Base-by-base conservation (phyloP, 2,329 filamentous ascomycete genomes). In the Neophaeococcomyces mojaviensis region DNA sequence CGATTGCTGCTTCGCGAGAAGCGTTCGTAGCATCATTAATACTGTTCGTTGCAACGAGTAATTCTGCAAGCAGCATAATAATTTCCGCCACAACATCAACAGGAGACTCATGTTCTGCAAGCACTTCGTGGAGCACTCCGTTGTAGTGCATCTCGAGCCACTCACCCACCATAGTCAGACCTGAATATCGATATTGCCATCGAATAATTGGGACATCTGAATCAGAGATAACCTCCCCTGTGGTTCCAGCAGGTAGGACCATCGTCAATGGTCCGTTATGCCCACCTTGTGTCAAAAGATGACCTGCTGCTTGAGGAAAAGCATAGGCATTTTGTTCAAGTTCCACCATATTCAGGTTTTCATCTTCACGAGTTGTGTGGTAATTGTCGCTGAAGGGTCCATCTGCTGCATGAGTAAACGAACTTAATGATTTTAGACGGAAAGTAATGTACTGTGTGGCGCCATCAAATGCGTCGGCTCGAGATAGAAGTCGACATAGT, bases 321-420 rank as follows among this genome's bases (percentile, higher is more conserved):
- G 71, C 66, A 39, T 73, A 71, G 52, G 88, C 81, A 13, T 72
- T 64, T 13, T 68, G 63, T 36, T 66, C 54, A 59, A 96, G 75
- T 49, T 78, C 74, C 49, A 96, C 85, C 15, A 79, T 79, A 56
- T 94, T 92, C 20, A 79, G 80, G 54, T 92, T 89, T 49, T 92
- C 86, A 53, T 95, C 87, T 64, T 96, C 89, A 44, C 85, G 81
- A 32, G 84, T 81, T 10, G 89, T 79, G 50, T 82, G 78, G 56
- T 94, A 96, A 30, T 77, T 78, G 34, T 76, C 74, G 19, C 18
- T 9, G 61, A 94, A 95, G 26, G 76, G 66, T 0, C 74, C 66
- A 0, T 86, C 82, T n/a, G 95, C 73, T 10, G 76, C 71, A 54
- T 94, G 82, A 22, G 90, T 95, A 45, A 96, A 78, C 5, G 78